These are phyloP conservation scores for Cyberlindnera galapagoensis DNA, from an alignment of 805 yeast genomes.

Conservation along the genomic window DNA sequence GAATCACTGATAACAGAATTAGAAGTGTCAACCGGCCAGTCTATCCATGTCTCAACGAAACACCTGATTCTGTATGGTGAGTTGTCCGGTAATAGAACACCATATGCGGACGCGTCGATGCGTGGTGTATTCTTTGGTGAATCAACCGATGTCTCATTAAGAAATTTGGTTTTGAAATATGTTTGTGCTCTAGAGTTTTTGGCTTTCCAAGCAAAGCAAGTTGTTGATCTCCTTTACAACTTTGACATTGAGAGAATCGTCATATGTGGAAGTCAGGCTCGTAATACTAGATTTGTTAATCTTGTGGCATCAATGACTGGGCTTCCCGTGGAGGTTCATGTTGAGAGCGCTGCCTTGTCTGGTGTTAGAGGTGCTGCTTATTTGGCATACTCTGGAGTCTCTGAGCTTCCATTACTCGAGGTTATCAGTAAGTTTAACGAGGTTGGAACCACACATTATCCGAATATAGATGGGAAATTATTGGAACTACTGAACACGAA, in stretches of 20 bases:
- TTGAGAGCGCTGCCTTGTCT: slow-evolving; percentile 16
- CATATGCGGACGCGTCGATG: slow-evolving; percentile 43
- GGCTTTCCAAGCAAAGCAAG: slow-evolving; percentile 41
- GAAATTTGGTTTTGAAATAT: slow-evolving; percentile 35
- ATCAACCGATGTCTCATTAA: slow-evolving; percentile 27
- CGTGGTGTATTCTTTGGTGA: slow-evolving; percentile 46
- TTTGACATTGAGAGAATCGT: slow-evolving; percentile 28
- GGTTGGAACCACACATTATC: neutral
- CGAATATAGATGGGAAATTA: slow-evolving; percentile 5
- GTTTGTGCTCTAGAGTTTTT: slow-evolving; percentile 43
- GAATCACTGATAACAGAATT: slow-evolving; percentile 17
- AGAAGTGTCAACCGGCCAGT: slow-evolving; percentile 10
- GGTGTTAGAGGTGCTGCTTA: slow-evolving; percentile 27
- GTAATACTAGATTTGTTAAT: slow-evolving; percentile 34
- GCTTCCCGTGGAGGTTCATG: slow-evolving; percentile 17
- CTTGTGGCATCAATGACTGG: slow-evolving; percentile 25
- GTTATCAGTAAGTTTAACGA: slow-evolving; percentile 10
- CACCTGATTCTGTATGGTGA: slow-evolving; percentile 47
- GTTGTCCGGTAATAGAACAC: slow-evolving; percentile 52
- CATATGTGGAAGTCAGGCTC: slow-evolving; percentile 51
- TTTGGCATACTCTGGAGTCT: slow-evolving; percentile 15
- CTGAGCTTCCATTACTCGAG: slow-evolving; percentile 7
- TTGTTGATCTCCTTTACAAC: slow-evolving; percentile 27
- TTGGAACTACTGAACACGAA: slow-evolving; percentile 19
- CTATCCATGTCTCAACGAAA: slow-evolving; percentile 26